Conservation (phyloP, 352 stramenopile species). For the Pythium guiyangense region DNA sequence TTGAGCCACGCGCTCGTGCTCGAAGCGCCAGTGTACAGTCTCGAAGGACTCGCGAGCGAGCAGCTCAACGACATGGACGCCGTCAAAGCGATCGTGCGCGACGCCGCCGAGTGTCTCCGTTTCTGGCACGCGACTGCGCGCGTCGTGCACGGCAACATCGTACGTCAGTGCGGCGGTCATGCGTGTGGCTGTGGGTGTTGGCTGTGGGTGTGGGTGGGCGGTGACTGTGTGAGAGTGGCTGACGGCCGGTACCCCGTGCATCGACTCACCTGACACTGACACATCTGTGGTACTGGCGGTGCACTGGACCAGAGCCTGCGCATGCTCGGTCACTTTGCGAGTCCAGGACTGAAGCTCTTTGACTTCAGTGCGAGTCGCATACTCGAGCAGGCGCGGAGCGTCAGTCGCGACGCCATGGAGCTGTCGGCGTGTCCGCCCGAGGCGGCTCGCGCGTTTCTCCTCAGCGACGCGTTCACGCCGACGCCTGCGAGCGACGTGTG, state of each 20-base stretch:
- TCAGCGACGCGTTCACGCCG: conserved; percentile 31
- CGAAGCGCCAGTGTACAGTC: conserved; percentile 46
- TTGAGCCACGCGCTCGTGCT: conserved; percentile 53
- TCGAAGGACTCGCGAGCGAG: conserved; percentile 32
- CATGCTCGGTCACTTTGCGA: conserved; percentile 43
- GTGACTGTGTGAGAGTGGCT: too few species aligned
- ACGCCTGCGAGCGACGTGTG: conserved; percentile 58
- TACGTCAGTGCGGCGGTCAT: conserved; percentile 16
- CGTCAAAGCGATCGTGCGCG: conserved; percentile 26
- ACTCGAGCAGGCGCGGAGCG: conserved; percentile 21
- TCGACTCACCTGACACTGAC: too few species aligned
- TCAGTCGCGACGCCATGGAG: conserved; percentile 26
- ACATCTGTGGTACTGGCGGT: too few species aligned
- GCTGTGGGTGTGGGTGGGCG: too few species aligned
- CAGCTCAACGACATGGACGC: conserved; percentile 24
- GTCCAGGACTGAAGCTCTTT: conserved; percentile 32
- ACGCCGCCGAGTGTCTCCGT: conserved; percentile 40
- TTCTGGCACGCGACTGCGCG: conserved; percentile 58
- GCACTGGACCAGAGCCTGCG: conserved; percentile 21
- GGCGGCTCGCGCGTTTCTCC: conserved; percentile 40
- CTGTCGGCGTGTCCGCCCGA: conserved; percentile 38
- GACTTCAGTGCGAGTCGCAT: conserved; percentile 39
- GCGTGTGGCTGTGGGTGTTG: neutral
- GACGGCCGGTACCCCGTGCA: too few species aligned
- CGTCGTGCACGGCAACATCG: conserved; percentile 62